These are phyloP conservation scores for Alternaria arbusti DNA, from an alignment of 2,329 filamentous ascomycete species.

Conservation along the genomic window DNA sequence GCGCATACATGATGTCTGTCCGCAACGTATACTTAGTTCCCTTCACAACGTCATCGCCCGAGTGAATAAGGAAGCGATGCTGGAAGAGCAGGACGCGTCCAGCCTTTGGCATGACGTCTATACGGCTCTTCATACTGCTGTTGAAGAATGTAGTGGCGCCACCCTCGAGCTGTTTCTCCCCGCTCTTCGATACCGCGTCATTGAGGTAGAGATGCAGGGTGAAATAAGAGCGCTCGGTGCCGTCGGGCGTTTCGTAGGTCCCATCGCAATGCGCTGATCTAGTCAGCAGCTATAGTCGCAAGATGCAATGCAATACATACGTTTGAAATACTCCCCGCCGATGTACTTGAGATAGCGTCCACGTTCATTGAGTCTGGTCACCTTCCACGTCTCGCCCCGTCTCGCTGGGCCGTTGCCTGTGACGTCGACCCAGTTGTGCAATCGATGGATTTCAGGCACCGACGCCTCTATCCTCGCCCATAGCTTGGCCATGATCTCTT, in stretches of 20 bases:
- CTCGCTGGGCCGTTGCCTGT: conserved; percentile 55
- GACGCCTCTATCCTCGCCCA: conserved; percentile 62
- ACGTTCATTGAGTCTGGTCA: conserved; percentile 69
- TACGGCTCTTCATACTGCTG: conserved; percentile 35
- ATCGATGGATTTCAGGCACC: conserved; percentile 57
- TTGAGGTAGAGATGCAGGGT: conserved; percentile 65
- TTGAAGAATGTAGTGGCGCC: conserved; percentile 62
- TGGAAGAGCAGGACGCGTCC: conserved; percentile 64
- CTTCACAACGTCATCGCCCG: conserved; percentile 60
- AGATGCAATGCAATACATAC: conserved; percentile 24
- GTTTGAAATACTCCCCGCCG: conserved; percentile 73
- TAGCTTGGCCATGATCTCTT: conserved; percentile 66
- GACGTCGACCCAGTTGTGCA: conserved; percentile 46
- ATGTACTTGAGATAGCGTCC: conserved; percentile 78
- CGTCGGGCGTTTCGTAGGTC: conserved; percentile 64
- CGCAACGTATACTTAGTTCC: conserved; percentile 63
- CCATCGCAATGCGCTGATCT: conserved; percentile 70
- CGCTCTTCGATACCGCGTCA: conserved; percentile 45
- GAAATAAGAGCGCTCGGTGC: conserved; percentile 58
- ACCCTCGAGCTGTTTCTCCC: conserved; percentile 52
- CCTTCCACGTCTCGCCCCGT: conserved; percentile 52
- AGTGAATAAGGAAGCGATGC: conserved; percentile 60
- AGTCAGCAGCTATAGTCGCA: conserved; percentile 17
- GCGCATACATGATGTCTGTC: conserved; percentile 62
- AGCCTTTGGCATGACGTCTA: conserved; percentile 57